Evolutionary conservation across 2,329 filamentous ascomycete species (phyloP), one percentile per base, ranked within the genome.

Genomic region (Talaromyces sp.): DNA sequence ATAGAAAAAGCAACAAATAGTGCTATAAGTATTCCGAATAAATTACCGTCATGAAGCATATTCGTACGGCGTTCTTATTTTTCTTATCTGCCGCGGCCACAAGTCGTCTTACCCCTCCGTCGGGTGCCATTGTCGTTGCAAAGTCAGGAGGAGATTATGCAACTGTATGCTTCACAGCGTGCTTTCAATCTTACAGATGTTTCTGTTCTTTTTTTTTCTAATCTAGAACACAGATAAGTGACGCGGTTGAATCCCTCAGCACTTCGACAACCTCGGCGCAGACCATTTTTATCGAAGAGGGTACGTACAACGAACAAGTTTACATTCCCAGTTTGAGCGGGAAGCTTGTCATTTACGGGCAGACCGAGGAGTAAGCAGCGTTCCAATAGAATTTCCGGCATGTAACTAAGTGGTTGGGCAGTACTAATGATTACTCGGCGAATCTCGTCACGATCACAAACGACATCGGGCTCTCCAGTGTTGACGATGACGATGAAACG

Each of bases 251-350:
- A 65, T 80, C 84, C 5, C 78, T 88, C 9, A 82, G 80, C n/a
- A 81, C 79, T 0, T 75, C 77, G 1, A 77, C 79, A 7, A 78
- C 80, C 1, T 64, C 72, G 1, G 76, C 76, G 1, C 83, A 86
- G 61, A 83, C 80, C 67, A 85, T 89, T 72, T 88, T 88, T 74
- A 83, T 89, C 70, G 70, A 83, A 65, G 71, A 80, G 26, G 85
- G 85, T 9, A 85, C 82, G 38, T 87, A 88, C 77, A 74, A 72
- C 2, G 85, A 87, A 69, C 85, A 87, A 67, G 83, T 87, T 46
- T 80, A 79, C 65, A 77, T 88, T 50, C 71, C 78, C 3, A 63
- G 71, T 0, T 77, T 81, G 53, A 74, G 72, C 11, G 81, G 80
- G 1, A 71, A 78, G 46, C 74, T 87, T 46, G 82, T 79, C 53